Percentiles rank a stretch among this genome's conserved stretches.
These are phyloP conservation scores for Parastagonospora avenae DNA, from an alignment of 2,329 filamentous ascomycete genomes.

Conservation along the genomic window DNA sequence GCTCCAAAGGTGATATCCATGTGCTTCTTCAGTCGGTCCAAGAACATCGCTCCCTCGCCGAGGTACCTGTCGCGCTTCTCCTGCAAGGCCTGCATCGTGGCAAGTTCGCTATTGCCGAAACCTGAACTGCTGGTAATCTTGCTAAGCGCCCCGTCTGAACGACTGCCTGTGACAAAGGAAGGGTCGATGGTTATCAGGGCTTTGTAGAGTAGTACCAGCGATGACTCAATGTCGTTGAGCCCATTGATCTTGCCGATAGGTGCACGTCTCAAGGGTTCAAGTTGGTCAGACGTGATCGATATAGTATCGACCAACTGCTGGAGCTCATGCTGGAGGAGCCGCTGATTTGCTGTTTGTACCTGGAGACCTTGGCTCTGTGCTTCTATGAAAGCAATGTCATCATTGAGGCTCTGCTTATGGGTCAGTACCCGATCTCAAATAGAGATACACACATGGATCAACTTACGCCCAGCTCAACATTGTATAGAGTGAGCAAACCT, in stretches of 20 bases:
- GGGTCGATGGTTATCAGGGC: constrained; percentile 95
- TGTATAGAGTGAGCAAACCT: constrained; percentile 90
- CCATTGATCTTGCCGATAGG: constrained; percentile 74
- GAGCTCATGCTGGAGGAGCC: constrained; percentile 86
- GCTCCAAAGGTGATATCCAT: constrained; percentile 81
- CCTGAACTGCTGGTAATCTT: constrained; percentile 54
- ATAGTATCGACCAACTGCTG: constrained; percentile 89
- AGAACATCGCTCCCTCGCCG: constrained; percentile 74
- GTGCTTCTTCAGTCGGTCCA: constrained; percentile 79
- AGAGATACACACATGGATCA: not conserved
- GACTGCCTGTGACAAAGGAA: constrained; percentile 64
- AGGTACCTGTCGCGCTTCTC: constrained; percentile 93
- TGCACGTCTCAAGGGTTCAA: constrained; percentile 74
- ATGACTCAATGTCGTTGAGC: constrained; percentile 76
- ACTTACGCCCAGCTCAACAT: constrained; percentile 87
- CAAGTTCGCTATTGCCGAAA: constrained; percentile 73
- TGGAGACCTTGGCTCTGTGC: constrained; percentile 96
- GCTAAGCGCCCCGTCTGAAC: constrained; percentile 45
- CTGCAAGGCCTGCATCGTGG: constrained; percentile 89
- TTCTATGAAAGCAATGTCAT: constrained; percentile 97
- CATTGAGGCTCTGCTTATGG: constrained; percentile 75
- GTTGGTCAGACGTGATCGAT: constrained; percentile 77
- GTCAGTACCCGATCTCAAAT: constrained; percentile 19
- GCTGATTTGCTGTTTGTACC: constrained; percentile 96
- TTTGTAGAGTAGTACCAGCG: constrained; percentile 82